phyloP scores from a whole-genome alignment of 306 rosid genomes.

The Castanea crenata region DNA sequence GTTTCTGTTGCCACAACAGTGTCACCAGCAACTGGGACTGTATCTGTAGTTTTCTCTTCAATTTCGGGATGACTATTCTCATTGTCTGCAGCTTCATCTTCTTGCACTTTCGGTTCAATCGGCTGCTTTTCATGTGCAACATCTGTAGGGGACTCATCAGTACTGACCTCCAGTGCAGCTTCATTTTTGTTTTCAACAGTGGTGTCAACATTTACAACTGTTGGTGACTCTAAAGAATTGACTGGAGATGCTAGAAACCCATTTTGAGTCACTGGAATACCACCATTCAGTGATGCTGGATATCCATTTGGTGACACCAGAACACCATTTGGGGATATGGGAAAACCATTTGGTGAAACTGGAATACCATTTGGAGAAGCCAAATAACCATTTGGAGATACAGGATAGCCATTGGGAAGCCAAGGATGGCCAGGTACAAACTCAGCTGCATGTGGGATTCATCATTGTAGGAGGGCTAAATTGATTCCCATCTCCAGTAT shows the following conservation, averaged over 20 bases:
- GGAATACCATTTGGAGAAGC: conserved; percentile 57
- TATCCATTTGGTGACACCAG: conserved; percentile 55
- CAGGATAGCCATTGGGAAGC: conserved; percentile 74
- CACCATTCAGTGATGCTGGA: conserved; percentile 48
- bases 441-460: conserved; percentile 97
- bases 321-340: conserved; percentile 52
- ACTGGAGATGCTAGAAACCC: conserved; percentile 55
- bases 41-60: conserved; percentile 50
- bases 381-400: conserved; percentile 64
- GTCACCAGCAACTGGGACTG: conserved; percentile 25
- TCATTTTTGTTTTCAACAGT: conserved; percentile 36
- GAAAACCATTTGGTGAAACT: conserved; percentile 56
- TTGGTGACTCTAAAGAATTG: conserved; percentile 45
- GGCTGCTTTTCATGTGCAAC: conserved; percentile 38
- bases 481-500: conserved; percentile 60
- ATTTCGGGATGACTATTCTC: conserved; percentile 24
- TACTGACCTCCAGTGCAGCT: conserved; percentile 30
- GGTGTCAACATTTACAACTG: conserved; percentile 33
- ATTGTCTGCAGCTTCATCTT: conserved; percentile 36
- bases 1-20: conserved; percentile 31
- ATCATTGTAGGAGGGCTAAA: conserved; percentile 73
- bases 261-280: conserved; percentile 47
- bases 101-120: conserved; percentile 41
- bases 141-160: conserved; percentile 34
- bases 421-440: conserved; percentile 87